Base-by-base conservation (phyloP, 2,329 filamentous ascomycete species). In the Ophiostoma perfectum region DNA sequence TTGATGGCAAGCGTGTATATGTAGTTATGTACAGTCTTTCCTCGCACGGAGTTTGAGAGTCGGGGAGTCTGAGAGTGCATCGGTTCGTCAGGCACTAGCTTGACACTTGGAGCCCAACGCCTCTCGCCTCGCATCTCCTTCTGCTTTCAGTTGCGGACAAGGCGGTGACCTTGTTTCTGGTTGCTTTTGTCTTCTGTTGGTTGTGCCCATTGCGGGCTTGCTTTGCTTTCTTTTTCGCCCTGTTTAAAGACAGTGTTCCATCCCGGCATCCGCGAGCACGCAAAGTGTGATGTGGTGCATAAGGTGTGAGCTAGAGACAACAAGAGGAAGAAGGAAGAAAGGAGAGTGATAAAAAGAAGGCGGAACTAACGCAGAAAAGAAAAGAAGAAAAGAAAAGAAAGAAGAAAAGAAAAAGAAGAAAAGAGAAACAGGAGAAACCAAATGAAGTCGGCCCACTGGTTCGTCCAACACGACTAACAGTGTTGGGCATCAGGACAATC, bases 201-300 rank as follows among this genome's bases (percentile, higher is more conserved):
- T 65, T 27, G 27, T 27, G 27, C 27, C 27, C 27, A 27, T 27
- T 27, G 27, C 27, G 27, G 27, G 27, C 44, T 55, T 38, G 8
- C 39, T 62, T 42, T 39, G 14, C 16, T 38, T 18, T 27, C 7
- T 39, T 58, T 47, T 39, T 18, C 45, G 38, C 42, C 18, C 36
- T 66, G 12, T 42, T 39, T 62, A 42, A 27, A 27, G 27, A 18
- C 38, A 42, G n/a, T 42, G 38, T 42, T 41, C 60, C 60, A 42
- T 63, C 39, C 60, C 60, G 60, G 60, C 39, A 42, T 42, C 60
- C 60, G 55, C 60, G 39, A 42, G 60, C 60, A 63, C 60, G 60
- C 27, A 55, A 55, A 27, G 27, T 27, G 27, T 55, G 49, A 55
- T 55, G 49, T 27, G 38, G 27, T 27, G 27, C 58, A 62, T 41